Conservation (phyloP, 768 basidiomycete genomes). For the Rhodocollybia butyracea region DNA sequence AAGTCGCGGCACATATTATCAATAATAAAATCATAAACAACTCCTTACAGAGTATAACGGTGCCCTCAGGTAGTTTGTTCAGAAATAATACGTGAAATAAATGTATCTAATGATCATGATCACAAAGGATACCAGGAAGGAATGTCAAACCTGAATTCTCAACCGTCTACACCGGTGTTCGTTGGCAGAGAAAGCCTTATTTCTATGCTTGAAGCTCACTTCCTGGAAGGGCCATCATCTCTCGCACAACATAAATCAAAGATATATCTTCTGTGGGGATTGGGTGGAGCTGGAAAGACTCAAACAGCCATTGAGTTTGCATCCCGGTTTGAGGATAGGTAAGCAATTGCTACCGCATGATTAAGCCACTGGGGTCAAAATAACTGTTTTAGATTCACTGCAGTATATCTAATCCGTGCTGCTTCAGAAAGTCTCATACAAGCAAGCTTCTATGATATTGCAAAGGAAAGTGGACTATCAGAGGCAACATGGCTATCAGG, state of each 20-base stretch:
- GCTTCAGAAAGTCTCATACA: neutral
- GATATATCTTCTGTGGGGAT: neutral
- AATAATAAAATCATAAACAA: neutral
- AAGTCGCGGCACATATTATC: neutral
- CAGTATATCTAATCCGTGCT: neutral
- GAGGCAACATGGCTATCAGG: neutral
- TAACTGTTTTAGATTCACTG: neutral
- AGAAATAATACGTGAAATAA: neutral
- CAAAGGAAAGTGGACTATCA: neutral
- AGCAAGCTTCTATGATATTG: neutral
- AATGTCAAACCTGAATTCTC: neutral
- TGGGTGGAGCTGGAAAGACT: neutral
- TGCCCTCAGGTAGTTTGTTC: neutral
- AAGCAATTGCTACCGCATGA: neutral
- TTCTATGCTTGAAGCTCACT: neutral
- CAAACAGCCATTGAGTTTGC: neutral
- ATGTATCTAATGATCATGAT: neutral
- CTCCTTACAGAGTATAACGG: neutral
- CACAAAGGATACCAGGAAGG: neutral
- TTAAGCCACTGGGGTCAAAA: neutral
- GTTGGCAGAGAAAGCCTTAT: neutral
- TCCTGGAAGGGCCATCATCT: neutral
- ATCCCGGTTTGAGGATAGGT: neutral
- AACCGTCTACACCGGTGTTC: neutral
- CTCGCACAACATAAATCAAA: neutral